Percentiles rank a stretch among this genome's conserved stretches.
Evolutionary conservation across 306 rosid species (phyloP).

Genomic region (Delonix regia): DNA sequence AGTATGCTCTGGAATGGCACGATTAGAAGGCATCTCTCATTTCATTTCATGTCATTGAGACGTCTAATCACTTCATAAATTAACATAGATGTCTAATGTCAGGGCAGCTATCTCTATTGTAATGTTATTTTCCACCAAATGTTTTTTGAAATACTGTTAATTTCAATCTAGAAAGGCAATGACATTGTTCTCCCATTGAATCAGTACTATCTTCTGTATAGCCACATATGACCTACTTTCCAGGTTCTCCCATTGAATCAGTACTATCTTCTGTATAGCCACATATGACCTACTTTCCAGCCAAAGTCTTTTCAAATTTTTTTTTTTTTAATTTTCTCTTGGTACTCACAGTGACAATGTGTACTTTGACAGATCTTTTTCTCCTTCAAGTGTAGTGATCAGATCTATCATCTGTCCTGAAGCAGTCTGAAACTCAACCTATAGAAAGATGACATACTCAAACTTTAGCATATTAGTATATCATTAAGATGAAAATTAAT

Average conservation of each 20-base stretch:
- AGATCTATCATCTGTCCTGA: conserved; percentile 98
- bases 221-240: conserved; percentile 10
- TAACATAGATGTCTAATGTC: background rate
- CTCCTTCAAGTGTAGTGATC: conserved; percentile 90
- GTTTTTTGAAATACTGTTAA: background rate
- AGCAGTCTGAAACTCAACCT: conserved; percentile 97
- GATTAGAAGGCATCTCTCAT: conserved; percentile 29
- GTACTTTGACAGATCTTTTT: conserved; percentile 86
- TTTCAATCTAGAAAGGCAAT: conserved; percentile 12
- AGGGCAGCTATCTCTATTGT: conserved; percentile 18
- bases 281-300: conserved; percentile 3
- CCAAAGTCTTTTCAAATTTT: background rate
- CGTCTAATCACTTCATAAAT: background rate
- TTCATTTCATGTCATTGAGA: conserved; percentile 11
- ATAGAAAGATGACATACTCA: conserved; percentile 20
- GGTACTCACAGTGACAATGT: conserved; percentile 76
- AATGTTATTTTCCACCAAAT: background rate
- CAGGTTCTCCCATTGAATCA: no score
- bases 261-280: conserved; percentile 11
- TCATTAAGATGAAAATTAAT: conserved; percentile 23
- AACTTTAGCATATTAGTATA: conserved; percentile 33
- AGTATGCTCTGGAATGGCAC: background rate
- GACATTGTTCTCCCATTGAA: conserved; percentile 5
- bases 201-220: background rate
- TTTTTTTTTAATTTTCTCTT: background rate